Evolutionary conservation across 2,329 filamentous ascomycete genomes (phyloP).

Genomic region (Colletotrichum sp.): DNA sequence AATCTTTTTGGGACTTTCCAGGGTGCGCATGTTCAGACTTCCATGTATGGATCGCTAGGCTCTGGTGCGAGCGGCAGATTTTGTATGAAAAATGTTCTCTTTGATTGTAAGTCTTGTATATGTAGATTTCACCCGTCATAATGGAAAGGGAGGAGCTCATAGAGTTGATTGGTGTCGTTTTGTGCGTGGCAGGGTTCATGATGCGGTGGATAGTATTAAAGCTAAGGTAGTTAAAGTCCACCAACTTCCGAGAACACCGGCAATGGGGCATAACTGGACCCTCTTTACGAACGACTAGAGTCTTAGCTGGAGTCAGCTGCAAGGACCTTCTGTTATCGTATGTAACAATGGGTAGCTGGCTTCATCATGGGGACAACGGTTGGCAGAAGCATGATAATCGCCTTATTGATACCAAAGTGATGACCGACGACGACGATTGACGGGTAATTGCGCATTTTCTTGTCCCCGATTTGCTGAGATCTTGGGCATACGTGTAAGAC

Average conservation of each 20-base stretch:
- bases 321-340: neutral
- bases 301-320: neutral
- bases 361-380: accelerated
- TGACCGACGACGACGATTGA: neutral
- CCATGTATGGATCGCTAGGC: too few species aligned
- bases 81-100: too few species aligned
- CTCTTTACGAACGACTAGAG: accelerated
- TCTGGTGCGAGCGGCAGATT: too few species aligned
- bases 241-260: neutral
- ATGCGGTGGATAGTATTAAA: too few species aligned
- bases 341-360: neutral
- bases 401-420: neutral
- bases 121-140: too few species aligned
- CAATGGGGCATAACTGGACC: neutral
- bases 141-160: too few species aligned
- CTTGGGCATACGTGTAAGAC: neutral
- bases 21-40: too few species aligned
- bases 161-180: too few species aligned
- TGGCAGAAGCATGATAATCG: neutral
- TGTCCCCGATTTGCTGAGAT: neutral
- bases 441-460: neutral
- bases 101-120: too few species aligned
- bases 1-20: too few species aligned
- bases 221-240: neutral
- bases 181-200: too few species aligned